Evolutionary conservation across 768 basidiomycete genomes (phyloP).

Genomic region (Tylopilus felleus): DNA sequence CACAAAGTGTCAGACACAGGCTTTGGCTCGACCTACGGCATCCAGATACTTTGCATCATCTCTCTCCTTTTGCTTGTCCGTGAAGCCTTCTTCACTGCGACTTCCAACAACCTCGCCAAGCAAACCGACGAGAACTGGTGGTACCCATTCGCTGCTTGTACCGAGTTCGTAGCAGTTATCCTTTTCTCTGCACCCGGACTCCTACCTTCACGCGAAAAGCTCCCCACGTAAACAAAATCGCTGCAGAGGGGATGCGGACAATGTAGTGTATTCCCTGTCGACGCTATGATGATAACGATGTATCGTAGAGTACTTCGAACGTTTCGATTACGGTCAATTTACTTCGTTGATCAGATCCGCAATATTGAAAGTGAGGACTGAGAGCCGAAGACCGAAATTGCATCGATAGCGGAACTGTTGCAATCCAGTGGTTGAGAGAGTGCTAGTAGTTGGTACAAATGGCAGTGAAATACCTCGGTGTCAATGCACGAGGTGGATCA

Average conservation of each 20-base stretch:
- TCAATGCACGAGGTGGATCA: too few species aligned
- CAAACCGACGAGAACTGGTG: constrained; percentile 32
- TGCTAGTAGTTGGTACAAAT: too few species aligned
- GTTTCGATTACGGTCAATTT: background rate
- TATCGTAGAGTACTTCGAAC: background rate
- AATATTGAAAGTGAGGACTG: background rate
- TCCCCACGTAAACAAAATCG: constrained; percentile 14
- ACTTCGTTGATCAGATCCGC: background rate
- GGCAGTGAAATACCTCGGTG: too few species aligned
- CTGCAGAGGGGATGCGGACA: background rate
- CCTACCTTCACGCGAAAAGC: constrained; percentile 29
- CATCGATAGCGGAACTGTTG: background rate
- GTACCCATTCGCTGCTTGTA: constrained; percentile 32
- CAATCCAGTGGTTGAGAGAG: too few species aligned
- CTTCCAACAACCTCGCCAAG: constrained; percentile 11
- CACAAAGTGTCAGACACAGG: constrained; percentile 14
- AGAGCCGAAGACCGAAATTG: background rate
- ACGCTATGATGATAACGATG: background rate
- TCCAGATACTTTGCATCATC: constrained; percentile 26
- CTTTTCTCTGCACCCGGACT: constrained; percentile 33
- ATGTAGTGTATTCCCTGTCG: background rate
- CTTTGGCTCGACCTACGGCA: constrained; percentile 23
- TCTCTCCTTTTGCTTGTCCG: constrained; percentile 26
- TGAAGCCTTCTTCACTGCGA: constrained; percentile 31
- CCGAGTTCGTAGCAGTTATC: constrained; percentile 31